Base-by-base conservation (phyloP, 768 basidiomycete species). In the Rhizopogon vesiculosus region DNA sequence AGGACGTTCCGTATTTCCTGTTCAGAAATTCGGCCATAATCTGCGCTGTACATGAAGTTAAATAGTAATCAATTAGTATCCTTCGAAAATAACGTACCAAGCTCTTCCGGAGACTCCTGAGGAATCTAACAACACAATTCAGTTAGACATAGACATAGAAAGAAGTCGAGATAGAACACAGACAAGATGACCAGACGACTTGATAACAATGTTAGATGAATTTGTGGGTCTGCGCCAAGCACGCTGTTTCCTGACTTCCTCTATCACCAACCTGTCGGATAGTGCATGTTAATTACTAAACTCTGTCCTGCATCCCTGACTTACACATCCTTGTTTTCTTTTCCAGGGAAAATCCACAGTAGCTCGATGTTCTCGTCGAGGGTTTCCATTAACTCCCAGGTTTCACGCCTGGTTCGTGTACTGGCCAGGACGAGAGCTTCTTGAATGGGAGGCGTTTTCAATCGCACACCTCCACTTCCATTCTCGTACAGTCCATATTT, bases 371-470 rank as follows among this genome's bases (percentile, higher is more conserved):
- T n/a, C 13, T 62, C 59, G 25, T 71, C 68, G 33, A 72, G 29
- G 16, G n/a, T 54, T 13, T 61, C 64, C 44, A 69, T 45, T n/a
- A 66, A 19, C 43, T 56, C 63, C 71, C 70, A 72, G 3, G 55
- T 59, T 54, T 72, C 67, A 10, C 46, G 45, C 4, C 61, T 6
- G 3, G 61, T 15, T 19, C 51, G 19, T 5, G 62, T 64, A 50
- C 86, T 86, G 0, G 76, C 70, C 66, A 89, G 88, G n/a, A 79
- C 72, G 2, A 79, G 64, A 2, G 81, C 85, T 69, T 92, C 91
- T 61, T 83, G 84, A 7, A 87, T 58, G 1, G 78, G 77, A 1
- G 83, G 70, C 77, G 79, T 89, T 68, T 90, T 91, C 42, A 93
- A 79, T 42, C 66, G 74, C 9, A 83, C 76, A 1, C 73, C 69